Conservation (phyloP, 441 rosid species). For the Hura crepitans region DNA sequence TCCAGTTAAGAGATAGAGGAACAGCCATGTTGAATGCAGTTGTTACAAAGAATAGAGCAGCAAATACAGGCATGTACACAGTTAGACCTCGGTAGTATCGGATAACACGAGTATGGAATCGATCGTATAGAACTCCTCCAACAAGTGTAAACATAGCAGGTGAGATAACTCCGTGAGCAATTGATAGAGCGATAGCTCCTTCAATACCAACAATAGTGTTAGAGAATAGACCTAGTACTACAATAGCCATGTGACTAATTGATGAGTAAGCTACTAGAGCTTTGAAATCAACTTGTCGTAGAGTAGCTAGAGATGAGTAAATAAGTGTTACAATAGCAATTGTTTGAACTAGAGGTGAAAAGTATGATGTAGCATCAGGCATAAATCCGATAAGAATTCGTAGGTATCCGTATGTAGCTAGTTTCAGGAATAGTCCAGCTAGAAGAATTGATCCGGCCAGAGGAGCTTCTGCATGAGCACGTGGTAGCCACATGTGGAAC, state of each 20-base stretch:
- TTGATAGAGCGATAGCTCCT: neutral
- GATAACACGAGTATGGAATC: neutral
- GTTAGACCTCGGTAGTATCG: neutral
- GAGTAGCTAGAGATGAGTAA: neutral
- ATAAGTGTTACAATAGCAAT: neutral
- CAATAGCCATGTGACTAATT: neutral
- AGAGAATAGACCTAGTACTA: neutral
- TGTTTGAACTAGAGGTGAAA: neutral
- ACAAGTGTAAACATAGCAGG: neutral
- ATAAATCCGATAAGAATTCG: neutral
- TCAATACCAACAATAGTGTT: neutral
- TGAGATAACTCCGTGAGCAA: neutral
- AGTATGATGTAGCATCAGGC: neutral
- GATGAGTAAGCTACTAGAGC: neutral
- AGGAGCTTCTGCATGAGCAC: slow-evolving; percentile 2
- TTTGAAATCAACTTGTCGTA: slow-evolving; percentile 1
- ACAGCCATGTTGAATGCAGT: neutral
- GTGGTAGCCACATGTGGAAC: neutral
- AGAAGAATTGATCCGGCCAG: neutral
- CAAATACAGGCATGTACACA: neutral
- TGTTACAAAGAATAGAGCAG: neutral
- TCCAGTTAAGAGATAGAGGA: neutral
- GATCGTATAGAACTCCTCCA: neutral
- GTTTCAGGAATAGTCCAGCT: neutral
- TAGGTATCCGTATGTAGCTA: neutral